These are phyloP conservation scores for Fusarium pseudograminearum DNA, from an alignment of 2,329 filamentous ascomycete species.

Conservation along the genomic window DNA sequence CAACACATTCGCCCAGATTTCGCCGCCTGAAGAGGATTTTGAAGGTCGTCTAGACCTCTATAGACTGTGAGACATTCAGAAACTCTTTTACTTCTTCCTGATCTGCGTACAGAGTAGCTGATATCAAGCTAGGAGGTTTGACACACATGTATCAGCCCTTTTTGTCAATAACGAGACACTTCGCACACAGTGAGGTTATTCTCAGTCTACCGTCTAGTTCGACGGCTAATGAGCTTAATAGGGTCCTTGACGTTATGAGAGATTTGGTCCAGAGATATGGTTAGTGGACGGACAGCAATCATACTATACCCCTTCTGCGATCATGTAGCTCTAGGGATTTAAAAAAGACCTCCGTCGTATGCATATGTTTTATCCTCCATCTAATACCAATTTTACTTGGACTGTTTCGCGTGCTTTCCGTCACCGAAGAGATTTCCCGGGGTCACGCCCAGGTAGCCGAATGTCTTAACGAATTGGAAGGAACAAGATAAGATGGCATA, in stretches of 20 bases:
- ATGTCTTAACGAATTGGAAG: not conserved
- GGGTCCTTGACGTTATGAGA: not conserved
- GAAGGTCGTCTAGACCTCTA: not conserved
- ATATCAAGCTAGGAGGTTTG: not conserved
- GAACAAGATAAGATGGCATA: not conserved
- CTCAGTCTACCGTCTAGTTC: not conserved
- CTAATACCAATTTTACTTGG: too few relatives aligned
- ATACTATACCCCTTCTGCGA: too few relatives aligned
- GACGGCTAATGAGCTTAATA: not conserved
- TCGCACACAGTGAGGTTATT: not conserved
- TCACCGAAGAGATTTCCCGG: too few relatives aligned
- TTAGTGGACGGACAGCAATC: not conserved
- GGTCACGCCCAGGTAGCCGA: too few relatives aligned
- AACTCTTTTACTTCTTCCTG: not conserved
- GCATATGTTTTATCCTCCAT: too few relatives aligned
- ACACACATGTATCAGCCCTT: not conserved
- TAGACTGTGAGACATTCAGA: not conserved
- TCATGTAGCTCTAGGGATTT: too few relatives aligned
- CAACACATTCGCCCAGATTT: not conserved
- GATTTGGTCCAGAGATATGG: not conserved
- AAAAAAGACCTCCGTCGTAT: too few relatives aligned
- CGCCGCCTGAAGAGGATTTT: not conserved
- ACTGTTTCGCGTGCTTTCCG: too few relatives aligned
- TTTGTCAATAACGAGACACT: not conserved
- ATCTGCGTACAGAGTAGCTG: not conserved